Base-by-base conservation (phyloP, 148 eudicot genomes). In the Rheum nobile region DNA sequence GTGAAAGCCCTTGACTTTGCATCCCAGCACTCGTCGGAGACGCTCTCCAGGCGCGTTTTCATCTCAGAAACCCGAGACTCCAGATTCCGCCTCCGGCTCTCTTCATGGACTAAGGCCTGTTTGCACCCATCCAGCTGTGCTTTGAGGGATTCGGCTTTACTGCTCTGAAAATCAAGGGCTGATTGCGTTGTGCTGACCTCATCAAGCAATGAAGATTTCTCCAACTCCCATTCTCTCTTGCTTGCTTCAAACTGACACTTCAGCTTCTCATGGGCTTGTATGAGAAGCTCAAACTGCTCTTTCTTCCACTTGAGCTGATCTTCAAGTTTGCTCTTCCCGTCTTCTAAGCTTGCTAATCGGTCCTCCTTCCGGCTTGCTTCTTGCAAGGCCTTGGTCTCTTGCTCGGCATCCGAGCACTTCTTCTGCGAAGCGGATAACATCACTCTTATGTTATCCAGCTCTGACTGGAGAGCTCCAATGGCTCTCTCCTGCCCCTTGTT, bases 261-360 rank as follows among this genome's bases (percentile, higher is more conserved):
- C 57, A 91, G 88, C 86, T 87, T 92, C 70, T 87, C 80, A 59
- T 95, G 88, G 24, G 97, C 97, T 76, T 95, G 96, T 79, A 88
- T 83, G 4, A 92, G 77, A 77, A 90, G 93, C 68, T 75, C 71
- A 76, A 95, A 91, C 67, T 88, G 94, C 65, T 90, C 97, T 24
- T 73, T 88, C 86, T 91, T 90, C 93, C 92, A 91, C 77, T 95
- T 91, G 4, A 93, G 86, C 85, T 89, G 84, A 42, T 86, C 88
- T 78, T 89, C 89, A 12, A 88, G 73, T 79, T 85, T 88, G 50
- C 76, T 82, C 12, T 78, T 82, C 55, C 78, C 85, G n/a, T 91
- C 91, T 78, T 88, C 91, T 41, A 86, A 78, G 47, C 83, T 84
- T 4, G 34, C 57, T 55, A 86, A 35, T 73, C 78, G 28, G 73